These are phyloP conservation scores for Euclidium syriacum DNA, from an alignment of 345 rosid species.

Conservation along the genomic window DNA sequence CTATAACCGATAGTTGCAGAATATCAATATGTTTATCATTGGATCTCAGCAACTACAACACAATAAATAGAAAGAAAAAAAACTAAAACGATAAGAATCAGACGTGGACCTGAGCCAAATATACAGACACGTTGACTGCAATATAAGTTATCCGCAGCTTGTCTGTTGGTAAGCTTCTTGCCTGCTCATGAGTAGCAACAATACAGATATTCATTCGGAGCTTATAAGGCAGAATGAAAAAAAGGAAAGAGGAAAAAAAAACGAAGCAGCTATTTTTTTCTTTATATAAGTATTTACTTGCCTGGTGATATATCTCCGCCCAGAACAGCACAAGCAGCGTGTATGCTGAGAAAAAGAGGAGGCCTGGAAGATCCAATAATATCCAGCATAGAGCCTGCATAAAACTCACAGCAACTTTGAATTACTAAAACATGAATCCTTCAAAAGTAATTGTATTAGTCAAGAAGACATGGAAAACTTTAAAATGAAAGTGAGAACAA, in stretches of 20 bases:
- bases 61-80: neutral
- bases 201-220: conserved; percentile 26
- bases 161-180: conserved; percentile 93
- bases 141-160: conserved; percentile 66
- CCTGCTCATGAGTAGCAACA: conserved; percentile 44
- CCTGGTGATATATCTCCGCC: conserved; percentile 99
- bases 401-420: conserved; percentile 14
- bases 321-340: conserved; percentile 91
- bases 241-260: too few species aligned
- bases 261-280: too few species aligned
- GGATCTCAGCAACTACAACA: neutral
- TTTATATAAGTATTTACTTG: conserved; percentile 20
- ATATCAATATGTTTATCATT: neutral
- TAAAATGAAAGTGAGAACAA: neutral
- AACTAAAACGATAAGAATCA: neutral
- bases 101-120: conserved; percentile 67
- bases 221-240: neutral
- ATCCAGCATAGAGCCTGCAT: conserved; percentile 61
- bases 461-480: neutral
- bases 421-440: conserved; percentile 4
- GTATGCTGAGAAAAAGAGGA: conserved; percentile 87
- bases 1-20: neutral
- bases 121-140: conserved; percentile 53
- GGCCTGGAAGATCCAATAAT: conserved; percentile 82
- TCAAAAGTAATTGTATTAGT: neutral